These are phyloP conservation scores for Westerdykella sp. DNA, from an alignment of 2,329 filamentous ascomycete genomes.

Conservation along the genomic window DNA sequence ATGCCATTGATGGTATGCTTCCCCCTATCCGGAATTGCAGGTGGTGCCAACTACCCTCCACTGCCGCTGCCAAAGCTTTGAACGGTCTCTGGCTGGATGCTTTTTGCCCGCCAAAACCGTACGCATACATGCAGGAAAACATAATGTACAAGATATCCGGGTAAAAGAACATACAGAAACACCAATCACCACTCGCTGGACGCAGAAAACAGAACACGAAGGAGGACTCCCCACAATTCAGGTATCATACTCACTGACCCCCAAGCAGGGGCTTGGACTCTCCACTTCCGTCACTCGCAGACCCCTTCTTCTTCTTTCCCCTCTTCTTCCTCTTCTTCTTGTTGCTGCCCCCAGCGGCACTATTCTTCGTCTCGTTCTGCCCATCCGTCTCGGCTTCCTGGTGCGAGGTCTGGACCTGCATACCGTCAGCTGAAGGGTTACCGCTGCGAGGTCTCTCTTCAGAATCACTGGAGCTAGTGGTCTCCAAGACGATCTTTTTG, in stretches of 20 bases:
- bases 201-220: too few species aligned
- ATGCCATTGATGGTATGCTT: too few species aligned
- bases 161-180: too few species aligned
- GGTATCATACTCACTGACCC: background rate
- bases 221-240: too few species aligned
- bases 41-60: too few species aligned
- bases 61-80: too few species aligned
- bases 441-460: constrained; percentile 18
- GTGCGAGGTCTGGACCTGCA: constrained; percentile 13
- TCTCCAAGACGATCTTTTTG: constrained; percentile 69
- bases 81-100: too few species aligned
- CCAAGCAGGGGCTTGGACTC: constrained; percentile 31
- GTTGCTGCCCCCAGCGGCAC: constrained; percentile 14
- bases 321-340: constrained; percentile 37
- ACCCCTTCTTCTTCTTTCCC: constrained; percentile 33
- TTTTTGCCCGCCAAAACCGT: too few species aligned
- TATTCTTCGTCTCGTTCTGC: constrained; percentile 11
- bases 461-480: constrained; percentile 51
- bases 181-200: too few species aligned
- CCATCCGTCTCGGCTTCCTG: constrained; percentile 1
- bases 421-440: constrained; percentile 14
- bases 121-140: too few species aligned
- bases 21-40: too few species aligned
- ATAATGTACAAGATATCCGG: too few species aligned
- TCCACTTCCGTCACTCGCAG: constrained; percentile 12